A percentile compares a stretch with the other conserved stretches of the same genome.
phyloP scores from a whole-genome alignment of 2,329 filamentous ascomycete species.

The Fusarium sacchari region DNA sequence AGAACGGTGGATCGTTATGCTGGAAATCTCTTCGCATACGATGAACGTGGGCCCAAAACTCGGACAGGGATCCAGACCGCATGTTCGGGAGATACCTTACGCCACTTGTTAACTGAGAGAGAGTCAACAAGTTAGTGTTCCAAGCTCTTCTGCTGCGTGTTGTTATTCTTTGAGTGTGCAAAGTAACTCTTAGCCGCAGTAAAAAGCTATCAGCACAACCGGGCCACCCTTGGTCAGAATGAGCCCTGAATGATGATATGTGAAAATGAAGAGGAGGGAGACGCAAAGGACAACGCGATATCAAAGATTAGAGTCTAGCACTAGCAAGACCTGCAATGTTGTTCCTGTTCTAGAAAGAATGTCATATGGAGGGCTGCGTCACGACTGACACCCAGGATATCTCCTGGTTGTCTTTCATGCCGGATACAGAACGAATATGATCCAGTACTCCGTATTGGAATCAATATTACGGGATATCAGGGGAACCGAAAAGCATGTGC shows the following conservation, averaged over 20 bases:
- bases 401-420: conserved; percentile 14
- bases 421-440: conserved; percentile 7
- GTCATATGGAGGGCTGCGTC: conserved; percentile 27
- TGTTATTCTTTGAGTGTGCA: conserved; percentile 19
- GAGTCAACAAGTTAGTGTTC: background rate
- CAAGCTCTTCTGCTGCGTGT: conserved; percentile 11
- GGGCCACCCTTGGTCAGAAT: conserved; percentile 17
- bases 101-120: conserved; percentile 15
- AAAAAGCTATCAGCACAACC: conserved; percentile 21
- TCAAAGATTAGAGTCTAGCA: conserved; percentile 22
- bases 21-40: conserved; percentile 38
- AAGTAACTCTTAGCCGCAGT: conserved; percentile 8
- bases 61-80: conserved; percentile 43
- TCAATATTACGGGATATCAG: conserved; percentile 12
- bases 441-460: conserved; percentile 12
- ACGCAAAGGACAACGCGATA: conserved; percentile 22
- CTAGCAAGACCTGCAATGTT: conserved; percentile 2
- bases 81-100: conserved; percentile 35
- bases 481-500: conserved; percentile 21
- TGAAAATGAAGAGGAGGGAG: conserved; percentile 19
- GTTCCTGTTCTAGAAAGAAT: conserved; percentile 16
- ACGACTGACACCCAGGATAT: conserved; percentile 20
- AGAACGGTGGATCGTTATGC: conserved; percentile 39
- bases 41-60: conserved; percentile 24
- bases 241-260: conserved; percentile 29